Evolutionary conservation across 1,139 yeast genomes (phyloP), one percentile per base, ranked within the genome.

Genomic region (Pichia sp.): DNA sequence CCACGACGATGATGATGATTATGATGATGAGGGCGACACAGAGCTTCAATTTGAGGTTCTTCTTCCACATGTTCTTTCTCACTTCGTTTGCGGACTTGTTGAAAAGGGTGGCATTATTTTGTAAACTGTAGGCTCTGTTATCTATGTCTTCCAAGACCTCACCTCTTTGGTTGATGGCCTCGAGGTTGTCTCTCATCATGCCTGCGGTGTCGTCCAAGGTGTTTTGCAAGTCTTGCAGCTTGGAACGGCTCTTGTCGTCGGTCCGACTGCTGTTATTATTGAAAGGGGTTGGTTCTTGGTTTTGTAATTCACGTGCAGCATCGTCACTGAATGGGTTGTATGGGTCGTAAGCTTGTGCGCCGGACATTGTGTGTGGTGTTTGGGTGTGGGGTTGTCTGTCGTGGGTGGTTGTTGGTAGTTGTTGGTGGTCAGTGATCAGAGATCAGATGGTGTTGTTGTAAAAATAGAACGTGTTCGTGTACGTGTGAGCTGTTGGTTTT

Each of bases 11-110:
- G 61, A 94, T 75, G 46, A 91, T 73, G 61, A 93, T 84, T 53
- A 94, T 77, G 33, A 85, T 76, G 38, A 87, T 95, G 38, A 87
- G 76, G 52, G 89, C 85, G 53, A 93, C 75, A 68, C 99, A 93
- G 75, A 91, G 74, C 68, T 96, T 84, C 95, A 93, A 87, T 74
- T 93, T 93, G 80, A 94, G 79, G 67, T 93, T 97, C 70, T 94
- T 93, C 89, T 96, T 87, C 99, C 99, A 93, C 98, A 93, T 93
- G 66, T 90, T 96, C 69, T 91, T 94, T 72, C 99, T 86, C 42
- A 93, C 98, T 61, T 96, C 82, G 71, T 91, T 93, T 50, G 99
- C 99, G 37, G 97, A 96, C 67, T 96, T 81, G 67, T 96, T 88
- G 75, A 94, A 94, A 31, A 96, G 95, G 61, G 89, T 95, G 8